Base-by-base conservation (phyloP, 2,329 filamentous ascomycete species). In the Epichloe hybrida region DNA sequence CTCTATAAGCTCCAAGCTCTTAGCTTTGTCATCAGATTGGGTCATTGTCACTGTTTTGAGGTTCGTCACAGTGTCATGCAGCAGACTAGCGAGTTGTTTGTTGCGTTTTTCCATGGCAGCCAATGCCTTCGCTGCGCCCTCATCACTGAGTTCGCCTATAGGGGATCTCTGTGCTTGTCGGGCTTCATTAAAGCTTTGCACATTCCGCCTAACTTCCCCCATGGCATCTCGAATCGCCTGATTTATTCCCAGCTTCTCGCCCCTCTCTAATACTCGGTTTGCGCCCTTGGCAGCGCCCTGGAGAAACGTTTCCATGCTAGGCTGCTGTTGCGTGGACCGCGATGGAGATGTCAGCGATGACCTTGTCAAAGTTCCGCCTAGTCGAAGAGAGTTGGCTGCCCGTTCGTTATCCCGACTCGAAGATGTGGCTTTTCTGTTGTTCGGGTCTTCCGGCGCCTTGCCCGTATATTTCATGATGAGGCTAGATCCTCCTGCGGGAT, bases 171-270 rank as follows among this genome's bases (percentile, higher is more conserved):
- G 67, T 13, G 68, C 64, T 34, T 68, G 71, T 35, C 74, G 70
- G 2, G 73, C 70, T 51, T 79, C 77, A 55, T 86, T 83, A 35
- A 84, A 72, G 34, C 76, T 77, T 59, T 84, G 78, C 56, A 90
- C 79, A 56, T 88, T 89, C 59, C 85, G 84, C 53, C 79, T 79
- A 47, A 91, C 84, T 65, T 94, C 88, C 82, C 82, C 83, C 61
- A 93, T 77, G 17, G 87, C 86, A 57, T 87, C 86, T n/a, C 87
- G 78, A 6, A 93, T 80, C 0, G 83, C 86, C 64, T 86, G 84
- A 61, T 88, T 89, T 51, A 93, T 84, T 6, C 86, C 86, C 54
- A 89, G 80, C 60, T 81, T 84, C 64, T 90, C 85, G 49, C 86
- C 77, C 35, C 80, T 76, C 58, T 87, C 81, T 36, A 88, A 71